These are phyloP conservation scores for Puccinia brachypodii DNA, from an alignment of 1,284 basidiomycete species.

Conservation along the genomic window DNA sequence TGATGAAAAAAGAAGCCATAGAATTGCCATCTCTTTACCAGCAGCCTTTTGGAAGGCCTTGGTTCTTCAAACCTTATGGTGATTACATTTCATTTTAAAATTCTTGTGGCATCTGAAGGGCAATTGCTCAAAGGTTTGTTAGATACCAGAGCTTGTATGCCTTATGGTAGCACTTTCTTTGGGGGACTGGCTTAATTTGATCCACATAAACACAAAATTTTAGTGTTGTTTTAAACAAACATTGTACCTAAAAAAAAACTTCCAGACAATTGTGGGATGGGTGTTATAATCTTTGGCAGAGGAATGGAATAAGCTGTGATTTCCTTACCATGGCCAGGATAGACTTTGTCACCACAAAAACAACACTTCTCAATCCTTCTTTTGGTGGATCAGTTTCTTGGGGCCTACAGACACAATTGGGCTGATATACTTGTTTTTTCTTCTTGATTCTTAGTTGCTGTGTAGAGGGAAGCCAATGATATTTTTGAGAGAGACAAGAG, in stretches of 20 bases:
- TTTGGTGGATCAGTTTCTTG: background rate
- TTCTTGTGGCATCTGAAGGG: slow-evolving; percentile 83
- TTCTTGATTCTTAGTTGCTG: too few species aligned
- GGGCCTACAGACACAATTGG: too few species aligned
- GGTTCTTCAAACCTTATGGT: slow-evolving; percentile 98
- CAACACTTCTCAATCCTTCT: slow-evolving; percentile 59
- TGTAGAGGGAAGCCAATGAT: too few species aligned
- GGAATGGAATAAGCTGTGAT: background rate
- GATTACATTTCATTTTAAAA: slow-evolving; percentile 99
- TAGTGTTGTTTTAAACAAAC: slow-evolving; percentile 94
- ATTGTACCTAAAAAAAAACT: slow-evolving; percentile 66
- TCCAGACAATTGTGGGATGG: background rate
- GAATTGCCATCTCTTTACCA: slow-evolving; percentile 95
- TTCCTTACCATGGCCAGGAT: slow-evolving; percentile 80
- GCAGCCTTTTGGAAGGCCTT: slow-evolving; percentile 97
- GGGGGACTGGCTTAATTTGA: slow-evolving; percentile 70
- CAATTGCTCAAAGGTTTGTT: background rate
- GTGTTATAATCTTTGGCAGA: slow-evolving; percentile 12
- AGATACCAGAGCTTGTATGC: background rate
- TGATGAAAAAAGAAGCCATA: slow-evolving; percentile 59
- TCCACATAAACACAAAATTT: slow-evolving; percentile 93
- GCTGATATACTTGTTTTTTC: too few species aligned
- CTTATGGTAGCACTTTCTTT: background rate
- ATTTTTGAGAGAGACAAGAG: too few species aligned
- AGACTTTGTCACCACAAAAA: slow-evolving; percentile 83